Evolutionary conservation across 805 yeast species (phyloP), one percentile per base, ranked within the genome.

Genomic region (Ogataea populi-albae): DNA sequence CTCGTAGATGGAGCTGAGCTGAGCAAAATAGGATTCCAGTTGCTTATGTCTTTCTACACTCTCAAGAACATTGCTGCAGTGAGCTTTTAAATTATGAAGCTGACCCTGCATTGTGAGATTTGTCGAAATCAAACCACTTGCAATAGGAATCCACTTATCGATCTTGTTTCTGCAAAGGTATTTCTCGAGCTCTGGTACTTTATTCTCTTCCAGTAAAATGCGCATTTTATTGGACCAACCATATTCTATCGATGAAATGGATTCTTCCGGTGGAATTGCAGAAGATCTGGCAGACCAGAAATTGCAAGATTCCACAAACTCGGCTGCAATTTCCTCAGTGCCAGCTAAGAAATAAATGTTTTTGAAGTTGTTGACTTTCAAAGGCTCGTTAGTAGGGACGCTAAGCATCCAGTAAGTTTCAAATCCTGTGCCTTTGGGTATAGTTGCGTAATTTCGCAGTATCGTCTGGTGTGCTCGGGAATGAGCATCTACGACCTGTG

Each of bases 261-360:
- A 78, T 37, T 78, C 81, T 50, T 80, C 84, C 0, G 79, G 69
- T 3, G 95, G 95, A 15, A 86, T 80, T 11, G 88, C 81, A 5
- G 95, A 81, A 23, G 84, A 73, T 46, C 93, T 73, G 2, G 91
- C 85, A 2, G 94, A 86, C 96, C 96, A 88, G 56, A 85, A 88
- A 58, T 87, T 88, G 60, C 93, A 80, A 4, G 91, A 77, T 47
- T 81, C 75, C 12, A 84, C 77, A 58, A 75, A 86, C 52, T 78
- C 83, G 27, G 64, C 61, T 0, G 95, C 93, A 40, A 75, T 74
- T 46, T 79, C 84, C 17, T 65, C 55, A 10, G 86, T 77, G 8
- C 81, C 81, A 0, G 87, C 78, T 58, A 76, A 79, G 56, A 84
- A 82, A 20, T 77, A 64, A 12, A 83, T 62, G 40, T 63, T 52